phyloP scores from a whole-genome alignment of 2,329 filamentous ascomycete species.

The Parascedosporium putredinis region DNA sequence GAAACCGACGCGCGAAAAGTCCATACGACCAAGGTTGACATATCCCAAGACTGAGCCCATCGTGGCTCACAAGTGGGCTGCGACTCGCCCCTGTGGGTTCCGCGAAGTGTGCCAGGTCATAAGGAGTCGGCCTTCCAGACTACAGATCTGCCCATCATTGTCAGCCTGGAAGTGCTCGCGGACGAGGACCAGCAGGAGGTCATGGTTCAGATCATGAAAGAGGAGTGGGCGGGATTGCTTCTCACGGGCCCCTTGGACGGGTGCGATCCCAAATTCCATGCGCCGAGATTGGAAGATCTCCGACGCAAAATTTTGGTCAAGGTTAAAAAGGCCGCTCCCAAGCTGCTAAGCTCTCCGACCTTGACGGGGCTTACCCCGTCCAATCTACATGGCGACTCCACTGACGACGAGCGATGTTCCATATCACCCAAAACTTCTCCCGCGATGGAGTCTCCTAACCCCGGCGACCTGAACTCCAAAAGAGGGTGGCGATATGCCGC shows the following conservation, averaged over 20 bases:
- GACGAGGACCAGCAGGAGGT: slow-evolving; percentile 72
- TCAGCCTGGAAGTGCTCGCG: slow-evolving; percentile 88
- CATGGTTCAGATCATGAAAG: slow-evolving; percentile 90
- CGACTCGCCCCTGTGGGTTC: slow-evolving; percentile 79
- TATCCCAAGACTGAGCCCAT: slow-evolving; percentile 54
- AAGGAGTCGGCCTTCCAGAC: slow-evolving; percentile 64
- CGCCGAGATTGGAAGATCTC: slow-evolving; percentile 63
- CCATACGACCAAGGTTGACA: slow-evolving; percentile 15
- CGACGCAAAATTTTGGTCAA: slow-evolving; percentile 75
- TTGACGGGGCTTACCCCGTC: not conserved
- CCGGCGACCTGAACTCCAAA: slow-evolving; percentile 33
- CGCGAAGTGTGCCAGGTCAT: slow-evolving; percentile 77
- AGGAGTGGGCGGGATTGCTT: slow-evolving; percentile 70
- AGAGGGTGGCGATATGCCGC: slow-evolving; percentile 57
- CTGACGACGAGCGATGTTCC: slow-evolving; percentile 4
- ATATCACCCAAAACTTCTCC: not conserved
- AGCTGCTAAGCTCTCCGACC: slow-evolving; percentile 17
- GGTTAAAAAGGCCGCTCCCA: slow-evolving; percentile 50
- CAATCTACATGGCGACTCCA: not conserved
- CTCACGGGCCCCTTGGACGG: slow-evolving; percentile 47
- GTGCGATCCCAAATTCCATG: slow-evolving; percentile 39
- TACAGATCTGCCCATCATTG: slow-evolving; percentile 72
- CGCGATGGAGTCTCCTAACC: slow-evolving; percentile 1
- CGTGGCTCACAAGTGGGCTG: slow-evolving; percentile 73
- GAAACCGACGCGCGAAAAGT: slow-evolving; percentile 3